phyloP scores from a whole-genome alignment of 2,329 filamentous ascomycete genomes.

The Raffaelea deltoideospora region DNA sequence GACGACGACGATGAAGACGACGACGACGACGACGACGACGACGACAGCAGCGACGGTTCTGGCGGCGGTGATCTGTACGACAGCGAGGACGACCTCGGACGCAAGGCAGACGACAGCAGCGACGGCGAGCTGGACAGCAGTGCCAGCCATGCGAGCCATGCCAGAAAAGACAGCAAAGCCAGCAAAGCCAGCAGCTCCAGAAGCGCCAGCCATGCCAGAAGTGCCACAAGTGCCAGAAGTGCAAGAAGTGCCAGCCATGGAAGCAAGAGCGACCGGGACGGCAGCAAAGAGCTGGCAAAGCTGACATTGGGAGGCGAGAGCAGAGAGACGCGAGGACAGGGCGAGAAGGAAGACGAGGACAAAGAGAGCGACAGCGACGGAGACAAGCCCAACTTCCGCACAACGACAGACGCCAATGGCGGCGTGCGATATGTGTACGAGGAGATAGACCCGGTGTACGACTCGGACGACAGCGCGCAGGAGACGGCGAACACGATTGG shows the following conservation, averaged over 20 bases:
- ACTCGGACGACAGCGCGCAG: slow-evolving; percentile 79
- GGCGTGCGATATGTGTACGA: slow-evolving; percentile 81
- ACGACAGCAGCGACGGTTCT: slow-evolving; percentile 28
- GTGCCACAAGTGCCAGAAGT: no score
- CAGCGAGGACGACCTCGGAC: slow-evolving; percentile 17
- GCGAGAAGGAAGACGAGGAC: slow-evolving; percentile 14
- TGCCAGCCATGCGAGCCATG: no score
- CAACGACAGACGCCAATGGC: slow-evolving; percentile 75
- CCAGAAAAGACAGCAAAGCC: no score
- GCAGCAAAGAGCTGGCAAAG: slow-evolving; percentile 21
- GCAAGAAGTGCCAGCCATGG: no score
- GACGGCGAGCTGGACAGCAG: no score
- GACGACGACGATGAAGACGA: slow-evolving; percentile 19
- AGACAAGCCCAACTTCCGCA: slow-evolving; percentile 31
- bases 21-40: slow-evolving; percentile 27
- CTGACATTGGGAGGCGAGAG: slow-evolving; percentile 15
- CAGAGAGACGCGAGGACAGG: slow-evolving; percentile 7
- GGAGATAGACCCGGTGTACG: slow-evolving; percentile 88
- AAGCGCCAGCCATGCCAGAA: no score
- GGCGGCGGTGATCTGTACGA: slow-evolving; percentile 26
- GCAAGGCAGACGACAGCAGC: slow-evolving; percentile 15
- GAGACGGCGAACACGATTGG: slow-evolving; percentile 82
- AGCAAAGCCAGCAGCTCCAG: no score
- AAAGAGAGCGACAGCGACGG: slow-evolving; percentile 22
- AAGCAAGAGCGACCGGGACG: no score